A percentile compares a stretch with the other conserved stretches of the same genome.
Conservation (phyloP, 805 yeast genomes). For the Citeromyces matritensis region DNA sequence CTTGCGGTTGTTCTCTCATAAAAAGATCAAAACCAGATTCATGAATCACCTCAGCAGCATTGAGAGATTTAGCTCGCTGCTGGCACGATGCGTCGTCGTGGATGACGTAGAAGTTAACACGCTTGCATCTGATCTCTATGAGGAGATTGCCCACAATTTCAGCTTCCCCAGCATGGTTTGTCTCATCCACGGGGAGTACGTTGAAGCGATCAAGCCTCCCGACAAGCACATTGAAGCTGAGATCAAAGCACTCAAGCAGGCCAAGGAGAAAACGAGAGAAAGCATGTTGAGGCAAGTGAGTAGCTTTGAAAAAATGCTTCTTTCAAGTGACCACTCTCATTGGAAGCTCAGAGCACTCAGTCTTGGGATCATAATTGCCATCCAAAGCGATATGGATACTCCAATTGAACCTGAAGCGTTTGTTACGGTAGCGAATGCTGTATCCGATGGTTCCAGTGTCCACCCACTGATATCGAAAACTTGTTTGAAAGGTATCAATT, state of each 20-base stretch:
- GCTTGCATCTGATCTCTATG: slow-evolving; percentile 36
- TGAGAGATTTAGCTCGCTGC: slow-evolving; percentile 25
- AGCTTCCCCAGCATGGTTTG: slow-evolving; percentile 38
- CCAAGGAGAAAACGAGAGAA: slow-evolving; percentile 43
- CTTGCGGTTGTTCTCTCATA: slow-evolving; percentile 38
- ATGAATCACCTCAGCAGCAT: slow-evolving; percentile 42
- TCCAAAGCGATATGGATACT: too few relatives aligned
- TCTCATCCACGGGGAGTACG: slow-evolving; percentile 24
- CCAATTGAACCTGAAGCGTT: too few relatives aligned
- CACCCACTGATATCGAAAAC: slow-evolving; percentile 56
- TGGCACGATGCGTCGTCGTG: slow-evolving; percentile 38
- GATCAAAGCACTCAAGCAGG: slow-evolving; percentile 41
- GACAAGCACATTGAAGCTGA: slow-evolving; percentile 42
- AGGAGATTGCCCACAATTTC: slow-evolving; percentile 20
- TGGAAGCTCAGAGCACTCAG: slow-evolving; percentile 2
- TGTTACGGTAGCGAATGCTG: too few relatives aligned
- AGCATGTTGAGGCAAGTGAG: slow-evolving; percentile 22
- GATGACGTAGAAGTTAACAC: slow-evolving; percentile 41
- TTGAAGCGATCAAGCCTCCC: slow-evolving; percentile 42
- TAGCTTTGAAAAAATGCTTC: slow-evolving; percentile 22
- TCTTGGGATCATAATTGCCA: too few relatives aligned
- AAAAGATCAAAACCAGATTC: slow-evolving; percentile 41
- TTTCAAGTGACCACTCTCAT: slow-evolving; percentile 8
- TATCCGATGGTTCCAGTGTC: slow-evolving; percentile 9
- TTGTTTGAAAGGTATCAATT: slow-evolving; percentile 44